phyloP scores from a whole-genome alignment of 225 moss, liverwort and hornwort species.

The Straminergon stramineum region DNA sequence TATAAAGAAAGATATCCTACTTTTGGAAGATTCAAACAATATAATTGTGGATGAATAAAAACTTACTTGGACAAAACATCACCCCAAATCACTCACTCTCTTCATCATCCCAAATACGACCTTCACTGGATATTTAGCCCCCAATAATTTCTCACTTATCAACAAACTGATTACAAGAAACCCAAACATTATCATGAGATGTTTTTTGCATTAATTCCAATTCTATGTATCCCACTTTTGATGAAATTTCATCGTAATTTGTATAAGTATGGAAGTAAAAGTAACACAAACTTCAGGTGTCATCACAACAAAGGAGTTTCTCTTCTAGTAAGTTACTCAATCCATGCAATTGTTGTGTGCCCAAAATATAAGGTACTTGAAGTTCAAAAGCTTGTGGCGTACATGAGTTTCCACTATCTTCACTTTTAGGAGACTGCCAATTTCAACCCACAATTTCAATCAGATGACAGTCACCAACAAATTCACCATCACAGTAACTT shows the following conservation, averaged over 20 bases:
- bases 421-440: neutral
- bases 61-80: neutral
- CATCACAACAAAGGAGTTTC: too few species aligned
- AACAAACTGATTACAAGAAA: neutral
- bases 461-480: neutral
- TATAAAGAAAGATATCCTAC: neutral
- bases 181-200: too few species aligned
- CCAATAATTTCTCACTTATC: neutral
- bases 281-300: neutral
- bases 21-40: neutral
- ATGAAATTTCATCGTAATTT: neutral
- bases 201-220: too few species aligned
- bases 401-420: neutral
- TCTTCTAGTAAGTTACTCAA: neutral
- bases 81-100: fast-evolving
- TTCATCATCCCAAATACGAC: too few species aligned
- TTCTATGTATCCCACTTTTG: fast-evolving
- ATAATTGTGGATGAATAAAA: neutral
- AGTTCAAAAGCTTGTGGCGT: neutral
- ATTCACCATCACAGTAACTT: too few species aligned
- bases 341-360: too few species aligned
- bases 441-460: neutral
- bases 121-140: fast-evolving
- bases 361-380: too few species aligned
- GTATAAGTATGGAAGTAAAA: too few species aligned